A percentile compares a stretch with the other conserved stretches of the same genome.
phyloP scores from a whole-genome alignment of 1,139 yeast genomes.

The Pichia kudriavzevii region DNA sequence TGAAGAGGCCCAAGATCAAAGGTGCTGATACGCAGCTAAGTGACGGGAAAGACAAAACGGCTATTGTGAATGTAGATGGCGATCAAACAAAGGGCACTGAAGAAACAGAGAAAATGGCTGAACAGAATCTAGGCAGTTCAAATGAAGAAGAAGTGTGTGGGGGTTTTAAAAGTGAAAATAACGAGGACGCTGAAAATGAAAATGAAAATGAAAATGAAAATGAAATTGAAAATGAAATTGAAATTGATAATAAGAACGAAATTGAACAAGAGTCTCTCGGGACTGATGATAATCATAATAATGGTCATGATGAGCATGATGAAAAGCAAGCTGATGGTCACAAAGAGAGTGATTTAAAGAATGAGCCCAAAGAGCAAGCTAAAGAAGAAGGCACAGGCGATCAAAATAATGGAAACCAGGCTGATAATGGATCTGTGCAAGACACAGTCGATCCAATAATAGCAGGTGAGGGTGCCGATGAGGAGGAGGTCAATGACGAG shows the following conservation, averaged over 20 bases:
- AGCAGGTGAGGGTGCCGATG: slow-evolving; percentile 7
- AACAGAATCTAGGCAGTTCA: background rate
- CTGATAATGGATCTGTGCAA: slow-evolving; percentile 5
- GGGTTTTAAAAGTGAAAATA: background rate
- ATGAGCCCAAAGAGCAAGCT: background rate
- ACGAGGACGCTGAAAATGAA: slow-evolving; percentile 15
- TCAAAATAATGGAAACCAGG: slow-evolving; percentile 1
- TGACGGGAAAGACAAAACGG: slow-evolving; percentile 8
- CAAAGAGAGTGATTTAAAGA: slow-evolving; percentile 9
- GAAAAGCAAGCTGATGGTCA: slow-evolving; percentile 11
- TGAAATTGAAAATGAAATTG: background rate
- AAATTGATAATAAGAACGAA: background rate
- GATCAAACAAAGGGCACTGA: too few species aligned
- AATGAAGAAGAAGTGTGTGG: background rate
- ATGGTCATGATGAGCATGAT: slow-evolving; percentile 10
- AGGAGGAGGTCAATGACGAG: slow-evolving; percentile 33
- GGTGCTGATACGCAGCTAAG: slow-evolving; percentile 16
- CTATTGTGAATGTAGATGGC: background rate
- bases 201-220: slow-evolving; percentile 10
- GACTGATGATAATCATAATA: too few species aligned
- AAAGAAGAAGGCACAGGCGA: slow-evolving; percentile 5
- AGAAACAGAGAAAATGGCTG: background rate
- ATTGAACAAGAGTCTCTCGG: too few species aligned
- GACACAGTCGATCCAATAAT: slow-evolving; percentile 3
- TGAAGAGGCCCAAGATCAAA: too few species aligned